Conservation (phyloP, 139 green algal genomes). For the Closterium sp. region DNA sequence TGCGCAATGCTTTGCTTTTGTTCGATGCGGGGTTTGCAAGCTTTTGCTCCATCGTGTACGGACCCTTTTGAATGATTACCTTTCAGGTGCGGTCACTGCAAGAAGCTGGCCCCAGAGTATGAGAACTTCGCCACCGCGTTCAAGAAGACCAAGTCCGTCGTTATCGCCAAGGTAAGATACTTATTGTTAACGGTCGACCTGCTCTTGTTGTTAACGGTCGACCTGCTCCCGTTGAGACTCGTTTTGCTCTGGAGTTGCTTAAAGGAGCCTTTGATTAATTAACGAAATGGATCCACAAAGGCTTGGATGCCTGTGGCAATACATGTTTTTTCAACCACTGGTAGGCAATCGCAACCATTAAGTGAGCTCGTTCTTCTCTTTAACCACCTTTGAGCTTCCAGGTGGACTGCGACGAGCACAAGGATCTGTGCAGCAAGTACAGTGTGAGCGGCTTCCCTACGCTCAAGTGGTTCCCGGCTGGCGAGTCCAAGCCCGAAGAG, state of each 20-base stretch:
- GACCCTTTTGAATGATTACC: no score
- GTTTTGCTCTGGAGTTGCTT: no score
- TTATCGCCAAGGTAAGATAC: conserved; percentile 47
- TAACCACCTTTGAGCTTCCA: background rate
- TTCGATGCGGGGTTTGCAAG: no score
- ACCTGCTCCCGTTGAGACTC: no score
- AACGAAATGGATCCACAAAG: no score
- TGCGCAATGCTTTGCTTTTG: no score
- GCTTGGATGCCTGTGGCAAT: no score
- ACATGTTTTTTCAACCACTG: no score
- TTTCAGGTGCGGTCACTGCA: conserved; percentile 51
- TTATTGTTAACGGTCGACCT: background rate
- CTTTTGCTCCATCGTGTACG: no score
- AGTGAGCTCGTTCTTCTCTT: background rate
- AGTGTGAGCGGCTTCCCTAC: conserved; percentile 40
- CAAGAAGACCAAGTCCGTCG: conserved; percentile 35
- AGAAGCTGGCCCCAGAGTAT: conserved; percentile 53
- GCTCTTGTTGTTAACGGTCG: no score
- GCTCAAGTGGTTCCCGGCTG: conserved; percentile 48
- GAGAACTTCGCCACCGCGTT: conserved; percentile 44
- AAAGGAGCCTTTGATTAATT: no score
- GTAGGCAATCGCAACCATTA: background rate
- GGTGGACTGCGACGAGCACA: conserved; percentile 52
- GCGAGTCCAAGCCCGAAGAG: conserved; percentile 27
- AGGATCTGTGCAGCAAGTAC: conserved; percentile 45